Evolutionary conservation across 1,284 basidiomycete genomes (phyloP).

Genomic region (Papiliotrema flavescens): DNA sequence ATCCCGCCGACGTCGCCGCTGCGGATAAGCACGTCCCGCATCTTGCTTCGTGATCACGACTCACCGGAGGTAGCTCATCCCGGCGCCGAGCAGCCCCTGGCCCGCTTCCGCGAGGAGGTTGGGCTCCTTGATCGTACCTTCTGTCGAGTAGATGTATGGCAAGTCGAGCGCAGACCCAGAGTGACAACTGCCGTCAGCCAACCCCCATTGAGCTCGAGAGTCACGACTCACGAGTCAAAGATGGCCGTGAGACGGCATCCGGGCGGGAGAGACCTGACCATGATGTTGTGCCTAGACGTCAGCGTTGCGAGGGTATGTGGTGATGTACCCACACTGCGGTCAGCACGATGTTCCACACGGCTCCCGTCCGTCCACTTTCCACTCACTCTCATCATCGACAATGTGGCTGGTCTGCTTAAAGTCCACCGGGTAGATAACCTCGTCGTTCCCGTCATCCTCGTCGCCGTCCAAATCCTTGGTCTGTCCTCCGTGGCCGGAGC

Average conservation of each 20-base stretch:
- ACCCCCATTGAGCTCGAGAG: neutral
- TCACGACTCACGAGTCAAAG: conserved; percentile 61
- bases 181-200: conserved; percentile 37
- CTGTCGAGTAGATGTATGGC: conserved; percentile 70
- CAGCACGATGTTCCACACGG: neutral
- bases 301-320: neutral
- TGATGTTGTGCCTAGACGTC: conserved; percentile 50
- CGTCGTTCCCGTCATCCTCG: conserved; percentile 58
- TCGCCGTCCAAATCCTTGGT: conserved; percentile 65
- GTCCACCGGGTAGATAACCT: conserved; percentile 81
- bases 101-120: conserved; percentile 75
- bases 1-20: conserved; percentile 73
- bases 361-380: too few relatives aligned
- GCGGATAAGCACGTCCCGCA: conserved; percentile 12
- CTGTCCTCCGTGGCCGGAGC: conserved; percentile 77
- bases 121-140: conserved; percentile 89
- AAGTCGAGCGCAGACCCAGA: conserved; percentile 52
- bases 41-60: conserved; percentile 3
- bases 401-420: conserved; percentile 67
- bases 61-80: conserved; percentile 26
- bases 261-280: conserved; percentile 63
- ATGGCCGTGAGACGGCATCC: conserved; percentile 85
- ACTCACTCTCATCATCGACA: conserved; percentile 70
- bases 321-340: conserved; percentile 7
- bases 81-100: conserved; percentile 59